Base-by-base conservation (phyloP, 2,329 filamentous ascomycete species). In the Sphaerulina vaccinii region DNA sequence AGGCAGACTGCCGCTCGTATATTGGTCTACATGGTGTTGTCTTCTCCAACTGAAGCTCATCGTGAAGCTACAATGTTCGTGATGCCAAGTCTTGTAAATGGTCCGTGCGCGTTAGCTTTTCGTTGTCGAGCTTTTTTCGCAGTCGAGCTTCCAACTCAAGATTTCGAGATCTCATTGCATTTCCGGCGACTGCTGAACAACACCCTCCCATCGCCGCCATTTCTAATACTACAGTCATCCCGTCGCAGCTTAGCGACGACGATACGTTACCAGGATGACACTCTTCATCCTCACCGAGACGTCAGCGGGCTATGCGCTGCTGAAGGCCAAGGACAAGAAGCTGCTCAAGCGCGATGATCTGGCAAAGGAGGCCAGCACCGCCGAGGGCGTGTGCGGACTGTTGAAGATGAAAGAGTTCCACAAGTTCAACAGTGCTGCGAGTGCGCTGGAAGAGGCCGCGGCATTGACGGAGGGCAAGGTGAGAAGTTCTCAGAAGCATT, bases 321-420 rank as follows among this genome's bases (percentile, higher is more conserved):
- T 99, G 79, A 97, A 99, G 81, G 88, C 92, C 65, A 90, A 91
- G 73, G 92, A 97, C 82, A 97, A 96, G 84, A 97, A 97, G 80
- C 82, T 97, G 54, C 80, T 99, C 61, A 93, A 95, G 74, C 85
- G 87, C 68, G 87, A 92, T 74, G 85, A 91, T 68, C 75, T 95
- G 58, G 80, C 82, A 48, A 79, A 83, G 58, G 85, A 93, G 71
- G 80, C 90, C 56, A 81, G 84, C 61, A 87, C 86, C 54, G 85
- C 90, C 29, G 90, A 96, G 73, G 88, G 88, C 65, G 83, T 95
- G 60, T 88, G 90, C 65, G 87, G 88, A 65, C 83, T 95, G 87
- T 77, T 99, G 66, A 96, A 96, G 77, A 80, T 97, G 70, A 97
- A 97, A 81, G 86, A 92, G 72, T 97, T 99, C 74, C 80, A 88